Evolutionary conservation across 306 rosid species (phyloP), one percentile per base, ranked within the genome.

Genomic region (Cicer chorassanicum): DNA sequence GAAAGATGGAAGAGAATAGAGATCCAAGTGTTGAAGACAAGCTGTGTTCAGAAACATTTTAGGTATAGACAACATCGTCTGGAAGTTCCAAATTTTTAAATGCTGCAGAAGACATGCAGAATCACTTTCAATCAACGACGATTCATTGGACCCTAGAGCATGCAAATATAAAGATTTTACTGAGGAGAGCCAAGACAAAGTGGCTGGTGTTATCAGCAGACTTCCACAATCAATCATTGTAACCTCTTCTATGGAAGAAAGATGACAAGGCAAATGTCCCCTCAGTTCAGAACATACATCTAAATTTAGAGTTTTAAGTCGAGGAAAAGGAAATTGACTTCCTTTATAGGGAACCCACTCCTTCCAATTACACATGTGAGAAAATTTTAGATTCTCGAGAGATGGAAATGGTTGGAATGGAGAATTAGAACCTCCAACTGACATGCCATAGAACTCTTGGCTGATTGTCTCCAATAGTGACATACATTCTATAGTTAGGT

Each of bases 401-500:
- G 34, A 43, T 42, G 68, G 45, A 24, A 72, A 72, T 19, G 77
- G 57, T 56, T 42, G 55, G 53, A 72, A 57, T 6, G 77, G 11
- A 43, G 68, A 43, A 34, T 14, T 16, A 5, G 24, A 24, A 68
- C 59, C 44, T 68, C 24, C 73, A 3, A 14, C 42, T n/a, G 2
- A 5, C 44, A 5, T 29, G 44, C 73, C 73, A 34, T 13, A 65
- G 19, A 77, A 68, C 34, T 46, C 56, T 29, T 19, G 34, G 5
- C 82, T 68, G n/a, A 73, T 73, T 54, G 41, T 49, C 5, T 8
- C 34, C 43, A 73, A 6, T 6, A 36, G 48, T 8, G 6, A 2
- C 64, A 13, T 7, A 0, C 15, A 0, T 0, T 1, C 0, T 8
- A 68, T 19, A 11, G 0, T 1, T 39, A 70, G 75, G 8, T 46